phyloP scores from a whole-genome alignment of 2,329 filamentous ascomycete species.

The Cadophora sp. region DNA sequence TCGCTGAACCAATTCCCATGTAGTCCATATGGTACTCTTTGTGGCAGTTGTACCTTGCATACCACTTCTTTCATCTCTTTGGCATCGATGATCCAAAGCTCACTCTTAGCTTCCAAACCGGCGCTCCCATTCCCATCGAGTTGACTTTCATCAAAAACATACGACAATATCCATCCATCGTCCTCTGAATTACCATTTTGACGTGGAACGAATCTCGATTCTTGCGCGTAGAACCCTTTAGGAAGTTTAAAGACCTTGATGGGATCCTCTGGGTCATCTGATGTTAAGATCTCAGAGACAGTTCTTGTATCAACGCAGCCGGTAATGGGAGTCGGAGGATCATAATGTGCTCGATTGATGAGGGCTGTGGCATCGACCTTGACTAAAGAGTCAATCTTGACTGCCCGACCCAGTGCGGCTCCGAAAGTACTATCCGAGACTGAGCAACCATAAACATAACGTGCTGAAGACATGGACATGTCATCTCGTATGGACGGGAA shows the following conservation, averaged over 20 bases:
- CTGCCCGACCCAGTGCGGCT: slow-evolving; percentile 66
- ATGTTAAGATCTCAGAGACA: slow-evolving; percentile 58
- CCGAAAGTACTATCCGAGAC: slow-evolving; percentile 63
- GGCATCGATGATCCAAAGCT: slow-evolving; percentile 74
- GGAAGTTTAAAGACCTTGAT: slow-evolving; percentile 70
- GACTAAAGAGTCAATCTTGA: slow-evolving; percentile 69
- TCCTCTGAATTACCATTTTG: slow-evolving; percentile 57
- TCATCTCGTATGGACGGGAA: slow-evolving; percentile 66
- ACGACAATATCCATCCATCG: slow-evolving; percentile 71
- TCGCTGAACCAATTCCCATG: slow-evolving; percentile 68
- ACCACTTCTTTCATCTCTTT: slow-evolving; percentile 66
- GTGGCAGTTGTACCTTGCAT: slow-evolving; percentile 64
- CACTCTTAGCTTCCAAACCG: slow-evolving; percentile 56
- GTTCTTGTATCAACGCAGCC: slow-evolving; percentile 68
- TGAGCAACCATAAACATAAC: slow-evolving; percentile 72
- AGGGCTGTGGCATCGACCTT: slow-evolving; percentile 64
- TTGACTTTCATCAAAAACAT: slow-evolving; percentile 74
- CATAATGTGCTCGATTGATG: slow-evolving; percentile 57
- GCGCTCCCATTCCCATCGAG: slow-evolving; percentile 50
- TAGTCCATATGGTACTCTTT: slow-evolving; percentile 73
- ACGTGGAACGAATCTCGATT: slow-evolving; percentile 68
- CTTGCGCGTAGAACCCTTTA: slow-evolving; percentile 67
- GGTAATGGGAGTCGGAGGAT: slow-evolving; percentile 56
- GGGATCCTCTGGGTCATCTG: slow-evolving; percentile 55
- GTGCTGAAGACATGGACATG: slow-evolving; percentile 61